Percentiles rank a stretch among this genome's conserved stretches.
Evolutionary conservation across 2,329 filamentous ascomycete genomes (phyloP).

Genomic region (Aspergillus sp.): DNA sequence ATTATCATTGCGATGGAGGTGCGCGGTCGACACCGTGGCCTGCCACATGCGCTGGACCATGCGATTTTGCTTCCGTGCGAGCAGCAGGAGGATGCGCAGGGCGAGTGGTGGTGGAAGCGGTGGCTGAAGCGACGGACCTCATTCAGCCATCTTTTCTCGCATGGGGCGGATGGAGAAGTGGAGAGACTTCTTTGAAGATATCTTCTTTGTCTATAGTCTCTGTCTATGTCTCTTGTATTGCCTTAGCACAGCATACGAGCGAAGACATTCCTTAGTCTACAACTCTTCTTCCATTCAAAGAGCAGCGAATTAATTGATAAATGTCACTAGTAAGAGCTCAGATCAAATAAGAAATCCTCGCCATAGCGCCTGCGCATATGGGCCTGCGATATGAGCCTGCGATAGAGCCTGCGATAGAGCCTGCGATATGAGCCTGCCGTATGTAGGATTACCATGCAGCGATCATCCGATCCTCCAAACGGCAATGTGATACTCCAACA

Average conservation of each 20-base stretch:
- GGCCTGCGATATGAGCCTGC: too few relatives aligned
- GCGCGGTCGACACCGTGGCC: constrained; percentile 60
- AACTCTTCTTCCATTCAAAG: too few relatives aligned
- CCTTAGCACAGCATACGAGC: neutral
- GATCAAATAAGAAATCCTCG: too few relatives aligned
- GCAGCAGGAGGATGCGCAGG: constrained; percentile 6
- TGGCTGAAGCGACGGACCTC: constrained; percentile 14
- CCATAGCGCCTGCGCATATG: too few relatives aligned
- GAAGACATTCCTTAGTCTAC: too few relatives aligned
- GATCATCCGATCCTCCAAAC: too few relatives aligned
- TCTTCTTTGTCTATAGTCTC: neutral
- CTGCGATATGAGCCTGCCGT: too few relatives aligned
- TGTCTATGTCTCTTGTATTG: neutral
- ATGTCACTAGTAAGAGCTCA: too few relatives aligned
- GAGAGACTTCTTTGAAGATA: neutral
- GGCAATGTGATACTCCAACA: neutral
- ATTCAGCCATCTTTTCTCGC: constrained; percentile 11
- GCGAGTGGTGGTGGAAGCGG: constrained; percentile 17
- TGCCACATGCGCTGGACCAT: constrained; percentile 65
- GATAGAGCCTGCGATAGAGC: too few relatives aligned
- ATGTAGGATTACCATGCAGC: too few relatives aligned
- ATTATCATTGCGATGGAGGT: constrained; percentile 65
- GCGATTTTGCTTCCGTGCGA: constrained; percentile 65
- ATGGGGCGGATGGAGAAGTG: neutral
- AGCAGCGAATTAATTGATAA: too few relatives aligned